Base-by-base conservation (phyloP, 202 grass and related monocot species). In the Digitaria exilis region DNA sequence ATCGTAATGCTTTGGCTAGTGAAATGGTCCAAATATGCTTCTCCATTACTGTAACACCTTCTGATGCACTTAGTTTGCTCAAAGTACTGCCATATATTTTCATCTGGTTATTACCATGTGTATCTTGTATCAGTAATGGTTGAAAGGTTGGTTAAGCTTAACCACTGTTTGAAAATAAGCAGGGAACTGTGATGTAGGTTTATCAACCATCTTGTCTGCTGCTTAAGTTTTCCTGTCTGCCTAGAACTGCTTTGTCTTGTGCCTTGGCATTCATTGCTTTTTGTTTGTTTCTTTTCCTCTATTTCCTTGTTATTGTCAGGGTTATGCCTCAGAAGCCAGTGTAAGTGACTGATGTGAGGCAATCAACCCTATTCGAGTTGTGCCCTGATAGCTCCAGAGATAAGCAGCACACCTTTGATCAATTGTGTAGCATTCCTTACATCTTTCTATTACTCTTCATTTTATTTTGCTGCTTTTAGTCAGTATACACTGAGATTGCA, bases 221-320 rank as follows among this genome's bases (percentile, higher is more conserved):
- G 65, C 45, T 84, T 79, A 65, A 54, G 77, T 88, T 32, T 88
- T 17, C 21, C 19, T 1, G 67, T 78, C 9, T 83, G 17, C 45
- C 51, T 83, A 69, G 65, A 79, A 67, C 68, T 74, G 21, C 45
- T 61, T 12, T 84, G 34, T 42, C 32, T 84, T 75, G 68, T 67
- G n/a, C 71, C 65, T 46, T 72, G 67, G 72, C 54, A 78, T 88
- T 88, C 78, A 86, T 80, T 77, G 17, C 82, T 80, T 90, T 67
- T 71, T 25, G 21, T 37, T 65, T 49, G 18, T 30, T 30, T 14
- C 21, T 65, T 65, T 75, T 3, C 48, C 19, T 65, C 9, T 78
- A 62, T 17, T 55, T 56, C 65, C 32, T 63, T 65, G 49, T 80
- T 83, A 74, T 85, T 85, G 84, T 89, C 96, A 98, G 93, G 94